Conservation (phyloP, 345 rosid species). For the Firmiana major region DNA sequence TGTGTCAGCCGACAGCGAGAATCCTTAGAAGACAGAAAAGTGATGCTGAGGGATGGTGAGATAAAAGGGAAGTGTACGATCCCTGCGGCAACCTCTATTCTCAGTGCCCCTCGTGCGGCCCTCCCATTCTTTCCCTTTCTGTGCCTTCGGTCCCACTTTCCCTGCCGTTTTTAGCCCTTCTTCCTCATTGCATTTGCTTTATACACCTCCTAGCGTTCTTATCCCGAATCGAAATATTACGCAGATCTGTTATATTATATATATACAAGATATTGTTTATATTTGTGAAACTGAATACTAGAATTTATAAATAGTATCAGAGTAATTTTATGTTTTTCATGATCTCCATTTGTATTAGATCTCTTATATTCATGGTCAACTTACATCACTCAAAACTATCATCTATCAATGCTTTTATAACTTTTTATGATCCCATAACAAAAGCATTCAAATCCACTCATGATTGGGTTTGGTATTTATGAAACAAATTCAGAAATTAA, state of each 20-base stretch:
- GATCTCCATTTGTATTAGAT: not conserved
- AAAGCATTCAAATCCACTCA: not conserved
- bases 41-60: not conserved
- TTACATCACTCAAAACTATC: not conserved
- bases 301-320: too few relatives aligned
- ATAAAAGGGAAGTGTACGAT: not conserved
- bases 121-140: not conserved
- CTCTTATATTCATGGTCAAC: not conserved
- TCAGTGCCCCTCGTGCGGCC: constrained; percentile 42
- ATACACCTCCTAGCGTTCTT: not conserved
- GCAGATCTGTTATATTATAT: too few relatives aligned
- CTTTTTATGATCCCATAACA: not conserved
- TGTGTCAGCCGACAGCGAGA: constrained; percentile 44
- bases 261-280: too few relatives aligned
- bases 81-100: constrained; percentile 3
- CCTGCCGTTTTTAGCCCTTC: not conserved
- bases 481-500: too few relatives aligned
- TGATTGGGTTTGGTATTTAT: not conserved
- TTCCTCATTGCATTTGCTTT: not conserved
- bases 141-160: not conserved
- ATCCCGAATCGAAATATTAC: too few relatives aligned
- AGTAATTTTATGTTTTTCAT: not conserved
- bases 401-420: not conserved
- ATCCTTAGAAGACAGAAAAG: constrained; percentile 23
- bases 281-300: too few relatives aligned